Evolutionary conservation across 306 rosid genomes (phyloP), one percentile per base, ranked within the genome.

Genomic region (Begonia fuchsioides): DNA sequence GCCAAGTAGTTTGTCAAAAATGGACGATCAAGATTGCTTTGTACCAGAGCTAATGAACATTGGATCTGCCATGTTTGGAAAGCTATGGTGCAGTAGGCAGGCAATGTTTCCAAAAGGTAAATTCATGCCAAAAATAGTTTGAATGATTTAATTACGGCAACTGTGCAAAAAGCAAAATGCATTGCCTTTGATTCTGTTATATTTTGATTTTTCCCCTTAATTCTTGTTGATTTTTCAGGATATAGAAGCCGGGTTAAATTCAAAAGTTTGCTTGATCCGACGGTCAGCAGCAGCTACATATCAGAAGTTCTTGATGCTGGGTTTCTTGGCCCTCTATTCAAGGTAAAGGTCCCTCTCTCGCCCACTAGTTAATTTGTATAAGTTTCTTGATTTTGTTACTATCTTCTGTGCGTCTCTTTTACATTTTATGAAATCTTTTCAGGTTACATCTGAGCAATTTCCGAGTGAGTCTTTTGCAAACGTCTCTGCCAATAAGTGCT

Each of bases 231-330:
- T 26, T n/a, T 68, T 44, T 76, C 72, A 92, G 98, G 98, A 52
- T 92, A 70, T 76, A 69, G 66, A 79, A 85, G 94, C 65, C 75
- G 83, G 44, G 83, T 71, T 26, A 67, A 47, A 50, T 92, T 77
- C 77, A 67, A 49, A 38, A 80, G 76, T 55, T 64, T 92, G 56
- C 67, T 68, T 26, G 55, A 74, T 73, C 98, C 94, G 10, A 46
- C 78, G 51, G 80, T 57, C 53, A 51, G 68, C 19, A 70, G 78
- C 58, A 69, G 68, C 71, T 92, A 85, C 64, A 57, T 72, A 50
- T 92, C 92, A 49, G 87, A 85, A 79, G 94, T 92, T 40, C 54
- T 82, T 50, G 87, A 85, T 75, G 92, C 86, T 40, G 98, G 96
- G 49, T 61, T 82, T 39, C 76, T 85, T 51, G 94, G 98, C 35